A percentile compares a stretch with the other conserved stretches of the same genome.
Conservation (phyloP, 192 early-diverging fungal species). For the Coemansia sp. region DNA sequence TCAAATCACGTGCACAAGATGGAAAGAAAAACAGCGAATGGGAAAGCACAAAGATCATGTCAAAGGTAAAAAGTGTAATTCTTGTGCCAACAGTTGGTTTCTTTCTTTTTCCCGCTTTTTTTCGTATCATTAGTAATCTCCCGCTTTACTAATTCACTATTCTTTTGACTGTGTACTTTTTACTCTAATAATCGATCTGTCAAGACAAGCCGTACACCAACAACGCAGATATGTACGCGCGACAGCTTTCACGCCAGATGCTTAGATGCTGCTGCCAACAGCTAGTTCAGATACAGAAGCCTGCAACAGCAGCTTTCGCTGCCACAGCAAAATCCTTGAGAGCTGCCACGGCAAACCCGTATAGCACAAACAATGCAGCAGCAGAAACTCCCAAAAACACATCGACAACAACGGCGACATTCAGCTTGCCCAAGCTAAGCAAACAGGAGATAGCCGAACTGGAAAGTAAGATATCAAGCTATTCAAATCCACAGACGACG, state of each 20-base stretch:
- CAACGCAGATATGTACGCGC: neutral
- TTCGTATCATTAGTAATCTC: neutral
- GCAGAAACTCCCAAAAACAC: neutral
- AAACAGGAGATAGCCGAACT: conserved; percentile 19
- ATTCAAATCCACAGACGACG: conserved; percentile 6
- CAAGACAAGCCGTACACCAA: too few species aligned
- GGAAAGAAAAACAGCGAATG: neutral
- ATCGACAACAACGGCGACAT: conserved; percentile 19
- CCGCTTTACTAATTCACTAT: neutral
- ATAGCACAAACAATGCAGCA: neutral
- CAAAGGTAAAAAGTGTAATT: neutral
- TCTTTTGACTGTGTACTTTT: neutral
- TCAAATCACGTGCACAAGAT: neutral
- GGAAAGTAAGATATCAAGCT: conserved; percentile 23
- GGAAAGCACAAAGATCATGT: neutral
- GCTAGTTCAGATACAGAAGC: neutral
- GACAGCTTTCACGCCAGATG: neutral
- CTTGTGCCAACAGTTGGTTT: neutral
- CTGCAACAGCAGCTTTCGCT: conserved; percentile 1
- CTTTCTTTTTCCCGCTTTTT: neutral
- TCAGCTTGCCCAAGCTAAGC: conserved; percentile 37
- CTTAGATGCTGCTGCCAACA: neutral
- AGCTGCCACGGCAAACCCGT: neutral
- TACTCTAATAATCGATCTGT: too few species aligned
- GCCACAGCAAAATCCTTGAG: neutral